These are phyloP conservation scores for Avena insularis DNA, from an alignment of 176 grass and related monocot species.

Conservation along the genomic window DNA sequence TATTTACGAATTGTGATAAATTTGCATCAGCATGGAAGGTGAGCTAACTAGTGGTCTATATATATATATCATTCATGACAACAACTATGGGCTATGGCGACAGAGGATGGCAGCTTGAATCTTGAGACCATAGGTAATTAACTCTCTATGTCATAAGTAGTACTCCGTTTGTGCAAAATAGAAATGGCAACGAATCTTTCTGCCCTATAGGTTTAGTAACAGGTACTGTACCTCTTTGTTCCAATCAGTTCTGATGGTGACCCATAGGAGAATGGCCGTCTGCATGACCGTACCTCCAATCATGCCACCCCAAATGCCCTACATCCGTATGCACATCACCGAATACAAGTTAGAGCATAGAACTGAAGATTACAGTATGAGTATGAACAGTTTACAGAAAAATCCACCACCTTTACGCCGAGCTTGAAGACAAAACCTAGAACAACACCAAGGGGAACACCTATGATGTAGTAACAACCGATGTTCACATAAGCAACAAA, in stretches of 20 bases:
- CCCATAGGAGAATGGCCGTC: constrained; percentile 65
- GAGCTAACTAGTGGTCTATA: neutral
- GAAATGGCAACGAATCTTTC: neutral
- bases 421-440: constrained; percentile 73
- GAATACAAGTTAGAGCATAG: neutral
- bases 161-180: neutral
- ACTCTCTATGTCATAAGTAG: neutral
- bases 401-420: constrained; percentile 65
- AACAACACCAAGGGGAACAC: constrained; percentile 71
- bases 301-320: constrained; percentile 92
- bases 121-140: neutral
- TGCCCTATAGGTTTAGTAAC: neutral
- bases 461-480: constrained; percentile 82
- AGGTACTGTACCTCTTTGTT: constrained; percentile 56
- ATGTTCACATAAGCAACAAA: constrained; percentile 95
- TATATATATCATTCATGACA: neutral
- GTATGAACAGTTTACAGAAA: neutral
- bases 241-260: constrained; percentile 78
- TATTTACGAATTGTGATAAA: neutral
- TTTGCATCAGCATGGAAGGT: neutral
- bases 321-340: neutral
- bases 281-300: constrained; percentile 80
- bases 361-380: neutral
- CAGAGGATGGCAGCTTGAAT: neutral
- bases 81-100: neutral